Evolutionary conservation across 2,329 filamentous ascomycete species (phyloP).

Genomic region (Diatrype stigma): DNA sequence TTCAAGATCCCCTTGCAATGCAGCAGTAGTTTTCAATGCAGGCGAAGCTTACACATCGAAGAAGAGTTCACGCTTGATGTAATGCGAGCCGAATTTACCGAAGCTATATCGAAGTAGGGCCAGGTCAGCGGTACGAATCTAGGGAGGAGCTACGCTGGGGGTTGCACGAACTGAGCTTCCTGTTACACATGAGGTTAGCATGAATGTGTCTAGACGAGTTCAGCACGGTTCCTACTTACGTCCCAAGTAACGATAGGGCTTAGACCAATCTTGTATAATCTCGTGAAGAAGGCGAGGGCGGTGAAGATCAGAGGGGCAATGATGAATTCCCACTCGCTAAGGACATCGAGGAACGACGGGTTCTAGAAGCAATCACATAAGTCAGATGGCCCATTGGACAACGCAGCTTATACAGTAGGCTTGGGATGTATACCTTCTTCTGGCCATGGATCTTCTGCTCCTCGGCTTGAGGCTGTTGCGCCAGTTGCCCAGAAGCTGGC

Average conservation of each 20-base stretch:
- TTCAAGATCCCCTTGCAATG: conserved; percentile 4
- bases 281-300: conserved; percentile 59
- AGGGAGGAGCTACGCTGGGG: conserved; percentile 2
- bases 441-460: conserved; percentile 54
- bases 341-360: conserved; percentile 56
- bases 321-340: conserved; percentile 61
- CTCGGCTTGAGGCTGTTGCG: conserved; percentile 42
- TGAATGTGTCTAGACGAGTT: not conserved
- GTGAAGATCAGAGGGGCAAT: conserved; percentile 60
- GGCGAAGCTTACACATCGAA: conserved; percentile 62
- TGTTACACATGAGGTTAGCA: conserved; percentile 15
- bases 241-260: conserved; percentile 66
- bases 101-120: conserved; percentile 51
- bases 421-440: conserved; percentile 45
- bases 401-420: conserved; percentile 1
- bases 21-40: not conserved
- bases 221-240: conserved; percentile 23
- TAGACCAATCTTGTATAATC: conserved; percentile 66
- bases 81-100: conserved; percentile 97
- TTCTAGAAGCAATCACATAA: conserved; percentile 30
- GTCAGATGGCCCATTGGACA: conserved; percentile 3
- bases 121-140: conserved; percentile 22
- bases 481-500: conserved; percentile 34
- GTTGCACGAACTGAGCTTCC: conserved; percentile 55
- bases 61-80: conserved; percentile 98